These are phyloP conservation scores for Nicotiana obtusifolia DNA, from an alignment of 257 asterid genomes.

Conservation along the genomic window DNA sequence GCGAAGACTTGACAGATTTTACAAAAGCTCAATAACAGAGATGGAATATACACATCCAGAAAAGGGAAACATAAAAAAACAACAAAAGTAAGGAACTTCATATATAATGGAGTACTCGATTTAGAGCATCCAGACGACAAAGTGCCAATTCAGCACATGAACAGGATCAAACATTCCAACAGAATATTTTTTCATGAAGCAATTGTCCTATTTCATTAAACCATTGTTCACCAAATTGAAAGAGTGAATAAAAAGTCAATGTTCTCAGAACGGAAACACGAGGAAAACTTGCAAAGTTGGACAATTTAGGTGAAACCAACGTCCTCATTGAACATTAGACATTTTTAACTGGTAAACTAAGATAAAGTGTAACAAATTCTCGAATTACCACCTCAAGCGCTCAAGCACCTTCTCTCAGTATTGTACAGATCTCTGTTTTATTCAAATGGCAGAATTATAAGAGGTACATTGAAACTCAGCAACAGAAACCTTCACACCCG, in stretches of 20 bases:
- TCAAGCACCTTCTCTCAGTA: not conserved
- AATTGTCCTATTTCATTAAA: not conserved
- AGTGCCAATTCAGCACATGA: not conserved
- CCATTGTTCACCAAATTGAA: not conserved
- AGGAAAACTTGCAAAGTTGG: not conserved
- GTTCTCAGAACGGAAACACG: not conserved
- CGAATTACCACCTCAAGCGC: not conserved
- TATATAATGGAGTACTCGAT: not conserved
- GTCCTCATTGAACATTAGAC: not conserved
- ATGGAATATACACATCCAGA: not conserved
- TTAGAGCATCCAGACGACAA: not conserved
- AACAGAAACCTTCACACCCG: not conserved
- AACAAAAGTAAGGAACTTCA: not conserved
- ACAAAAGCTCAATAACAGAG: not conserved
- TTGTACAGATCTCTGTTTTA: not conserved
- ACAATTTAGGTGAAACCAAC: not conserved
- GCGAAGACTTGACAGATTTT: not conserved
- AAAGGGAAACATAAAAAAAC: not conserved
- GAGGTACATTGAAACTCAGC: not conserved
- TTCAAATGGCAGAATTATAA: not conserved
- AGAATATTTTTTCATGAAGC: not conserved
- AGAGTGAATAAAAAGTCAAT: not conserved
- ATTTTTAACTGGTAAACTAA: not conserved
- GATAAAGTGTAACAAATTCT: not conserved
- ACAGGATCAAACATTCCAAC: not conserved